phyloP scores from a whole-genome alignment of 306 rosid species.

The Inga leiocalycina region DNA sequence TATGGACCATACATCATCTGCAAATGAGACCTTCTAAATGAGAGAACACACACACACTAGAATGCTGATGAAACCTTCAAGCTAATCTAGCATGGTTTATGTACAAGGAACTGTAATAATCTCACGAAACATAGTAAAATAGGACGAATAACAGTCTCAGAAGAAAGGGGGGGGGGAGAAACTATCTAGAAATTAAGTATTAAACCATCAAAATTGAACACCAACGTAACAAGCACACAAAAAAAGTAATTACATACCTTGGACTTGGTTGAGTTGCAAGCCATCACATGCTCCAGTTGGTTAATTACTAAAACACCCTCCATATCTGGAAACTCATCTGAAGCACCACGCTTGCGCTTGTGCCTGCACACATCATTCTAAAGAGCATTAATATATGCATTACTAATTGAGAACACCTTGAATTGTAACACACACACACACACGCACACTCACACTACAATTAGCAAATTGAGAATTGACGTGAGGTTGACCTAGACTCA shows the following conservation, averaged over 20 bases:
- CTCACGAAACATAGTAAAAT: background rate
- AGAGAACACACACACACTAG: background rate
- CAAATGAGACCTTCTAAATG: slow-evolving; percentile 34
- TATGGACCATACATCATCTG: slow-evolving; percentile 79
- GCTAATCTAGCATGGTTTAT: background rate
- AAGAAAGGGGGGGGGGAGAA: background rate
- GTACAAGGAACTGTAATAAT: background rate
- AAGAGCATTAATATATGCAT: slow-evolving; percentile 29
- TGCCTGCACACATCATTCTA: slow-evolving; percentile 53
- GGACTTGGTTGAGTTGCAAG: slow-evolving; percentile 83
- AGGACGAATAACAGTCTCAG: background rate
- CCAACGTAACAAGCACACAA: background rate
- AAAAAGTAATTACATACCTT: slow-evolving; percentile 52
- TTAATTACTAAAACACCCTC: slow-evolving; percentile 72
- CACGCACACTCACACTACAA: background rate
- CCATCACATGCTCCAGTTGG: slow-evolving; percentile 87
- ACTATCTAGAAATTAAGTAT: background rate
- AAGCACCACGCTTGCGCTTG: slow-evolving; percentile 52
- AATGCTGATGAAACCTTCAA: background rate
- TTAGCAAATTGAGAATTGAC: slow-evolving; percentile 5
- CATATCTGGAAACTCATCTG: slow-evolving; percentile 77
- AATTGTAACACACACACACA: background rate
- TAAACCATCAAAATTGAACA: slow-evolving; percentile 10
- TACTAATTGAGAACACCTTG: background rate
- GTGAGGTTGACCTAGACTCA: background rate